Base-by-base conservation (phyloP, 169 alveolate species). In the Miamiensis avidus region DNA sequence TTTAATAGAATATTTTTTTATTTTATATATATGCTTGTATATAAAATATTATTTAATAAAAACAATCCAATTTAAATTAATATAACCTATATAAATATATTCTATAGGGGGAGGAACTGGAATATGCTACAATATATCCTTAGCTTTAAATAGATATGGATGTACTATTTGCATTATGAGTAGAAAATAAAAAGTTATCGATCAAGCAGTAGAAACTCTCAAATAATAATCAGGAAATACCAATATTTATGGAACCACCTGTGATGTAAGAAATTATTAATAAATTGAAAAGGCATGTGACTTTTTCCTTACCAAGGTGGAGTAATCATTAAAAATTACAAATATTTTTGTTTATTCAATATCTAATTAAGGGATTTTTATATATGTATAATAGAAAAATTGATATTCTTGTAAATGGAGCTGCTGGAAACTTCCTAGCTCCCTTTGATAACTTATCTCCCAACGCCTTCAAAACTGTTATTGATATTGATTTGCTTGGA, bases 391-490 rank as follows among this genome's bases (percentile, higher is more conserved):
- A 82, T 74, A 95, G 97, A 29, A 82, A 88, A 85, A 88, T 96
- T 65, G 98, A 96, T 88, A 89, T 96, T 26, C 91, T 96, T 29
- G 95, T 96, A 29, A 96, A 96, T 84, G 96, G 97, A 34, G 98
- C 98, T 72, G 98, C 97, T 34, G 98, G 97, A 65, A 95, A 95
- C 79, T 95, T 94, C 89, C 82, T 94, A 49, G 92, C 91, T 11
- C 92, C 96, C 26, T 93, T 94, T 34, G 96, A 85, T 49, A 79
- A 82, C 31, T 76, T 95, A 81, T 81, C 94, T 30, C 82, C 91
- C 25, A 95, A 94, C 78, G 97, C 96, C 0, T 96, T 95, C 82
- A 94, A 89, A 84, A 91, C 96, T 69, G 97, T 94, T 15, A 88
- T 95, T 88, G 97, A 96, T 34, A 93, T 95, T 75, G 97, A 95